These are phyloP conservation scores for Spatholobus suberectus DNA, from an alignment of 306 rosid genomes.

Conservation along the genomic window DNA sequence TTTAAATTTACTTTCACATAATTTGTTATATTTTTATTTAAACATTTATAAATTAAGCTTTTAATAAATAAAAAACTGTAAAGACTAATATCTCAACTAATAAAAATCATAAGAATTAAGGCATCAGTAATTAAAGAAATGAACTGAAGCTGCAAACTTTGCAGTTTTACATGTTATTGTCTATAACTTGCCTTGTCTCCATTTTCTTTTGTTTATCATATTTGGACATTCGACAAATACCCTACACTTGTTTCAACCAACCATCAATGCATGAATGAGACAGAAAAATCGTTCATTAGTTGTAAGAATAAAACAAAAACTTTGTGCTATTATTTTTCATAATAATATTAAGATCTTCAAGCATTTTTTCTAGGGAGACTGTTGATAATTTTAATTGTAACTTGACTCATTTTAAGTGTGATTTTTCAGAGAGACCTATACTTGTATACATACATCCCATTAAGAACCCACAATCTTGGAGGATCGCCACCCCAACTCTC, in stretches of 20 bases:
- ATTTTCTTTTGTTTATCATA: constrained; percentile 21
- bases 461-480: constrained; percentile 84
- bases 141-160: constrained; percentile 22
- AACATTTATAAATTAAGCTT: no score
- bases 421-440: constrained; percentile 84
- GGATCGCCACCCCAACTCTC: constrained; percentile 80
- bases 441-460: constrained; percentile 89
- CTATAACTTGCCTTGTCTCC: constrained; percentile 16
- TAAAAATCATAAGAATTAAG: no score
- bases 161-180: constrained; percentile 13
- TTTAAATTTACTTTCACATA: no score
- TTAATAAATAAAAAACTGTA: no score
- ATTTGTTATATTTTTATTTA: no score
- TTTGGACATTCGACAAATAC: constrained; percentile 10
- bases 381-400: constrained; percentile 24
- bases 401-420: constrained; percentile 36
- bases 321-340: constrained; percentile 9
- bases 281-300: background rate
- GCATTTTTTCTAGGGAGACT: constrained; percentile 10
- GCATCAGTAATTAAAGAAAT: background rate
- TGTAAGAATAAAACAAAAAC: background rate
- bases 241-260: constrained; percentile 12
- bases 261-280: background rate
- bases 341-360: constrained; percentile 11
- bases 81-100: no score